phyloP scores from a whole-genome alignment of 768 basidiomycete genomes.

The Mrakia blollopis region DNA sequence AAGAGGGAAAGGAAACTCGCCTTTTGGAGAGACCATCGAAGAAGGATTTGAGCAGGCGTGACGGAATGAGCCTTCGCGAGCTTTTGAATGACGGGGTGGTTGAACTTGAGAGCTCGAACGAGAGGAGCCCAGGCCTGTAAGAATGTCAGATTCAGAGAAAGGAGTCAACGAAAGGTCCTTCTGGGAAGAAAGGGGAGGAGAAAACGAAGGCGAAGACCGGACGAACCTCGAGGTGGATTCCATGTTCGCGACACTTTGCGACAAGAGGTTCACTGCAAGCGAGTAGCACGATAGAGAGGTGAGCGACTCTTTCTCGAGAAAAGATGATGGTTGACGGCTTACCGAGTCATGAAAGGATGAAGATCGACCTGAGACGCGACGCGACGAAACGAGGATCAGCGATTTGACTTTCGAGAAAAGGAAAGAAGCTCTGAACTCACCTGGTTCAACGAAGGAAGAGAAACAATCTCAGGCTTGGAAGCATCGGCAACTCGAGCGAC shows the following conservation, averaged over 20 bases:
- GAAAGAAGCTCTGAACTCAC: constrained; percentile 42
- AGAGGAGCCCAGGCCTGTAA: constrained; percentile 68
- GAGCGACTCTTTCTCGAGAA: neutral
- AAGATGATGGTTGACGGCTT: neutral
- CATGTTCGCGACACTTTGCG: constrained; percentile 54
- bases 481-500: constrained; percentile 43
- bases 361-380: constrained; percentile 43
- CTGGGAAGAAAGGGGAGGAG: neutral
- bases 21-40: constrained; percentile 83
- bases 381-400: constrained; percentile 1
- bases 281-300: neutral
- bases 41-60: constrained; percentile 59
- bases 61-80: constrained; percentile 57
- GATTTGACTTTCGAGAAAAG: constrained; percentile 21
- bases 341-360: constrained; percentile 65
- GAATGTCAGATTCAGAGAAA: too few relatives aligned
- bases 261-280: constrained; percentile 53
- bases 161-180: too few relatives aligned
- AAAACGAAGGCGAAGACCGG: neutral
- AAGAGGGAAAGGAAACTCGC: constrained; percentile 39
- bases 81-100: constrained; percentile 53
- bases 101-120: constrained; percentile 61
- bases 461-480: constrained; percentile 41
- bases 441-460: constrained; percentile 59
- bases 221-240: constrained; percentile 60